These are phyloP conservation scores for Lactarius evosmus DNA, from an alignment of 768 basidiomycete species.

Conservation along the genomic window DNA sequence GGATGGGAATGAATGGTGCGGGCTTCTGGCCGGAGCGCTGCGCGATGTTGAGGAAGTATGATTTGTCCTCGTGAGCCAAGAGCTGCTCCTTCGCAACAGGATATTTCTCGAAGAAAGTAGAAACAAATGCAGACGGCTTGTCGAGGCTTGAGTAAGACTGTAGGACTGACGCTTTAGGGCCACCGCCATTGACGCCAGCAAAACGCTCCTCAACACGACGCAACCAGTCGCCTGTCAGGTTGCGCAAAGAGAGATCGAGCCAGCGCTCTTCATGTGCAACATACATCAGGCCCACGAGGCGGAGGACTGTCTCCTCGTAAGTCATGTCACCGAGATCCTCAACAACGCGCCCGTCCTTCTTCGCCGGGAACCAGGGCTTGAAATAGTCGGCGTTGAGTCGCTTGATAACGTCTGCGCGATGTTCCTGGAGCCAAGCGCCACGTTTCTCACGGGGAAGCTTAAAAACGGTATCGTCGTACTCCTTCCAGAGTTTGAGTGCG, in stretches of 20 bases:
- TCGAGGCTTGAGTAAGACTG: constrained; percentile 83
- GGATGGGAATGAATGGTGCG: constrained; percentile 94
- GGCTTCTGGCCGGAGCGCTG: constrained; percentile 98
- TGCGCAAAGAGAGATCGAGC: constrained; percentile 89
- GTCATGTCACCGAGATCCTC: constrained; percentile 95
- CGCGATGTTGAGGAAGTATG: constrained; percentile 93
- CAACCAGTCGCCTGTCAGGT: constrained; percentile 95
- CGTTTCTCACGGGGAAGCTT: constrained; percentile 96
- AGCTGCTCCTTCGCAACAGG: constrained; percentile 80
- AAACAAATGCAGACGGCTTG: constrained; percentile 73
- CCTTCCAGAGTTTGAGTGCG: constrained; percentile 97
- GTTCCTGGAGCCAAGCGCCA: constrained; percentile 79
- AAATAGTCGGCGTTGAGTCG: constrained; percentile 94
- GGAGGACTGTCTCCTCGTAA: constrained; percentile 90
- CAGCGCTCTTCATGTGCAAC: constrained; percentile 88
- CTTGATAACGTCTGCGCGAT: constrained; percentile 81
- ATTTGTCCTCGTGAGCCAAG: constrained; percentile 88
- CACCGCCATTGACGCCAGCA: constrained; percentile 77
- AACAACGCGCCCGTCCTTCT: constrained; percentile 84
- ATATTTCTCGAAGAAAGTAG: constrained; percentile 82
- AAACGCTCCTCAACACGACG: constrained; percentile 95
- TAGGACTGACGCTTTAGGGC: constrained; percentile 76
- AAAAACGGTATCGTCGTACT: constrained; percentile 97
- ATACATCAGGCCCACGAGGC: constrained; percentile 94
- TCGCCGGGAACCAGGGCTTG: constrained; percentile 97